Base-by-base conservation (phyloP, 108 stramenopile species). In the Bacterosira constricta region DNA sequence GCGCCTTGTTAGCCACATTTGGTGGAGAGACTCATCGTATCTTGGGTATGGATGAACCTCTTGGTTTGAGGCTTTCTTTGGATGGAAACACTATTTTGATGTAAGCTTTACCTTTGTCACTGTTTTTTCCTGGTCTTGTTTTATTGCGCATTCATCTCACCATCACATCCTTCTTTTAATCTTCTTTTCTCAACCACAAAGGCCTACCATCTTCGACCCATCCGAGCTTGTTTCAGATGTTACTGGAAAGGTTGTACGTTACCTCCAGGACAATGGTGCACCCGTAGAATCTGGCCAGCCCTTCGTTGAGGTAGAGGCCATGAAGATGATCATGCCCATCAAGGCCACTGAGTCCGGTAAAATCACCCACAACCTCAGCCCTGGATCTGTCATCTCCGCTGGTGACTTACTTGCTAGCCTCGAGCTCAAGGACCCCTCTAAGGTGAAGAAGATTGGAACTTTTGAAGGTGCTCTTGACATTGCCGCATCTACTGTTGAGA, bases 171-270 rank as follows among this genome's bases (percentile, higher is more conserved):
- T 61, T 41, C 35, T 11, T 73, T 49, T 11, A 49, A 38, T 26
- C 51, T 2, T 35, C 44, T 35, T 10, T 18, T 35, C 44, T 30
- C 31, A 4, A 66, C 69, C n/a, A 3, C 68, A 15, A 61, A 94
- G 86, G 88, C 97, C 98, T 38, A 89, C 90, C 67, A 90, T 97
- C 67, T 96, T 95, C 63, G 97, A 99, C 81, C 98, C 98, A 37
- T 97, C 97, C 23, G 97, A 99, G 68, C 80, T 99, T 55, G 89
- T 95, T 38, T 88, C 96, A 36, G 97, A 97, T 85, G 97, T 99
- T 27, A 98, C 98, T 44, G 98, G 98, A 45, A 99, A 99, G 83
- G 93, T 99, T 62, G 98, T 98, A n/a, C 97, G 98, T 11, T 98
- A 93, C 84, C 82, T 99, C 30, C 94, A 97, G 68, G 96, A 96